Conservation (phyloP, 768 basidiomycete species). For the Tubosaeta brunneosetosa region DNA sequence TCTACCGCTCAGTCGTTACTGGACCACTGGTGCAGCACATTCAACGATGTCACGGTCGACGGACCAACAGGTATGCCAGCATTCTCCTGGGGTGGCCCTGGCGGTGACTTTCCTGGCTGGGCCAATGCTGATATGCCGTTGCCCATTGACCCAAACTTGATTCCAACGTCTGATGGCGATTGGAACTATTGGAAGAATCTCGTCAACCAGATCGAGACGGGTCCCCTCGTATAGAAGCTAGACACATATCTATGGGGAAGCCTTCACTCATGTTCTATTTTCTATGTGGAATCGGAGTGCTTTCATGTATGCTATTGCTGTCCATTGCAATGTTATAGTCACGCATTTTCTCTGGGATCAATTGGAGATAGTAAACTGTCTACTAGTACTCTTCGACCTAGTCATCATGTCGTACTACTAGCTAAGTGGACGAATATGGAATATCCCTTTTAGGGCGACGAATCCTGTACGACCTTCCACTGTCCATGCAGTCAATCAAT, state of each 20-base stretch:
- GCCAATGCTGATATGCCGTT: conserved; percentile 33
- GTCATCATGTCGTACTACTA: no score
- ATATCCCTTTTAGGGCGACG: conserved; percentile 13
- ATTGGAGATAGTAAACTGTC: neutral
- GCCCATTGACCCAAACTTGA: conserved; percentile 41
- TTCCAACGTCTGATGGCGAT: conserved; percentile 59
- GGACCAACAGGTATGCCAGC: conserved; percentile 41
- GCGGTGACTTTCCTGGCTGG: conserved; percentile 59
- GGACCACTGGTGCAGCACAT: conserved; percentile 83
- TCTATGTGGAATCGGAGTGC: neutral
- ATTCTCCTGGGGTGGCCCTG: conserved; percentile 58
- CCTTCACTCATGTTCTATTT: conserved; percentile 8
- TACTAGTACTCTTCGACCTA: no score
- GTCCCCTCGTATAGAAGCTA: conserved; percentile 28
- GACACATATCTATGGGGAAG: conserved; percentile 6
- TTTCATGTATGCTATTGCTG: conserved; percentile 10
- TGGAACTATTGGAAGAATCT: conserved; percentile 80
- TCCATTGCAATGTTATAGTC: neutral
- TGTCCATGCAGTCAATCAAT: conserved; percentile 78
- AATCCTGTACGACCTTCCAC: neutral
- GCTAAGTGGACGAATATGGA: conserved; percentile 10
- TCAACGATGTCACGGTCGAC: conserved; percentile 61
- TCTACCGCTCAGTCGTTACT: conserved; percentile 71
- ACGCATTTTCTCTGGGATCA: neutral
- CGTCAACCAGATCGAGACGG: conserved; percentile 50